Percentiles rank a stretch among this genome's conserved stretches.
Conservation (phyloP, 768 basidiomycete genomes). For the Collybia mongolica region DNA sequence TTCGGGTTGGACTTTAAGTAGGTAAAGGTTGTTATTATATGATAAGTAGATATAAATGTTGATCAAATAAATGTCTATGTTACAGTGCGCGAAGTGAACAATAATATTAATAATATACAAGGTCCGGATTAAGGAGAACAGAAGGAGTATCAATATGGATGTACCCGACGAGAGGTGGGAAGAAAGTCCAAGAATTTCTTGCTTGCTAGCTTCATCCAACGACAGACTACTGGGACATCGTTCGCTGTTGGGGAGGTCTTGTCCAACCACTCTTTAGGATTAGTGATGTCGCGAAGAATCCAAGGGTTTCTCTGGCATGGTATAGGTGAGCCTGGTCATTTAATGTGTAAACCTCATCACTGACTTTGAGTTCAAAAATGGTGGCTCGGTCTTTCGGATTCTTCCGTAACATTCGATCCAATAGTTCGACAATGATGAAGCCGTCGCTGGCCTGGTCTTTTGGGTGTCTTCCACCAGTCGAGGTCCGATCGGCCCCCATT, state of each 20-base stretch:
- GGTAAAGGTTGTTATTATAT: too few species aligned
- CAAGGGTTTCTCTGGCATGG: conserved; percentile 32
- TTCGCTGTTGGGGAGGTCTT: conserved; percentile 24
- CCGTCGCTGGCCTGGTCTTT: conserved; percentile 26
- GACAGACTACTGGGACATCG: conserved; percentile 11
- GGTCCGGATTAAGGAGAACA: background rate
- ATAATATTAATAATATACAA: background rate
- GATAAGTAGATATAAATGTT: background rate
- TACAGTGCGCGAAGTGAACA: background rate
- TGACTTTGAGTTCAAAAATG: conserved; percentile 33
- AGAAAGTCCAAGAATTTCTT: conserved; percentile 24
- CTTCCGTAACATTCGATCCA: conserved; percentile 41
- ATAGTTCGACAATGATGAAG: conserved; percentile 27
- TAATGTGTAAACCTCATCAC: background rate
- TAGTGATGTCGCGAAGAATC: conserved; percentile 31
- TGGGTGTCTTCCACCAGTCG: conserved; percentile 34
- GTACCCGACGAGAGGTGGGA: conserved; percentile 1
- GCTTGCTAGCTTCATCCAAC: conserved; percentile 26
- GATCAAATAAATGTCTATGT: background rate
- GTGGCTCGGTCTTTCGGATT: conserved; percentile 30
- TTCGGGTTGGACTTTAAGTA: too few species aligned
- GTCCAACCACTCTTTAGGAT: conserved; percentile 36
- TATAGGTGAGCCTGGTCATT: background rate
- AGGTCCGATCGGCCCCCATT: conserved; percentile 35
- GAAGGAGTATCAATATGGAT: background rate